phyloP scores from a whole-genome alignment of 768 basidiomycete genomes.

The Austroboletus eburneus region DNA sequence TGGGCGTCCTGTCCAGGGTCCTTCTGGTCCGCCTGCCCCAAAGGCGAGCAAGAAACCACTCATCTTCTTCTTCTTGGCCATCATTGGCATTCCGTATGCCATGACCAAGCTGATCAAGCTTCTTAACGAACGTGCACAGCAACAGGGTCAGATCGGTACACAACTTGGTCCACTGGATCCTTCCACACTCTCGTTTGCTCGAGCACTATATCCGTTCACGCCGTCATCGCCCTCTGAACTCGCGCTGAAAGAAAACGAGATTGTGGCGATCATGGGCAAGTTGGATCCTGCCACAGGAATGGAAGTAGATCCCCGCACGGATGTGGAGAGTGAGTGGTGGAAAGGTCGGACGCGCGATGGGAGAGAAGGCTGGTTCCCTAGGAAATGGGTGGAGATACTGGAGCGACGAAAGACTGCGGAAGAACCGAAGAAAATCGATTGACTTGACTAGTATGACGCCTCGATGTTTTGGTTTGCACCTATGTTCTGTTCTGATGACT shows the following conservation, averaged over 20 bases:
- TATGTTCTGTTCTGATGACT: neutral
- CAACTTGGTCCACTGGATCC: constrained; percentile 66
- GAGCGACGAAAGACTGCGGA: constrained; percentile 39
- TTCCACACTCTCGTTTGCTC: constrained; percentile 74
- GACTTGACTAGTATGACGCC: constrained; percentile 27
- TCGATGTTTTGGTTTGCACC: neutral
- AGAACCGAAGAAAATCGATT: constrained; percentile 41
- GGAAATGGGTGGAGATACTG: constrained; percentile 78
- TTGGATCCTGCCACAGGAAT: constrained; percentile 63
- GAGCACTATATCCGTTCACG: constrained; percentile 75
- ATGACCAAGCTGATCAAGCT: constrained; percentile 88
- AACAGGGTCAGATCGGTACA: constrained; percentile 34
- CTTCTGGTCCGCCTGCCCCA: constrained; percentile 36
- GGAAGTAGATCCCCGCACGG: constrained; percentile 64
- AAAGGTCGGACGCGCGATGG: constrained; percentile 90
- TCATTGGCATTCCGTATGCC: constrained; percentile 88
- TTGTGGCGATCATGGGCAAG: constrained; percentile 87
- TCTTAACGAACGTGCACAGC: constrained; percentile 60
- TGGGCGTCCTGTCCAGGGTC: constrained; percentile 55
- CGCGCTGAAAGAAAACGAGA: constrained; percentile 79
- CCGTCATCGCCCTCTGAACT: constrained; percentile 77
- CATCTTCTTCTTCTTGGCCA: constrained; percentile 87
- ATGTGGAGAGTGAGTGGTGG: constrained; percentile 82
- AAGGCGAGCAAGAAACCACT: constrained; percentile 86
- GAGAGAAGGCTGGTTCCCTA: constrained; percentile 92